phyloP scores from a whole-genome alignment of 2,329 filamentous ascomycete genomes.

The Cordyceps pruinosa region DNA sequence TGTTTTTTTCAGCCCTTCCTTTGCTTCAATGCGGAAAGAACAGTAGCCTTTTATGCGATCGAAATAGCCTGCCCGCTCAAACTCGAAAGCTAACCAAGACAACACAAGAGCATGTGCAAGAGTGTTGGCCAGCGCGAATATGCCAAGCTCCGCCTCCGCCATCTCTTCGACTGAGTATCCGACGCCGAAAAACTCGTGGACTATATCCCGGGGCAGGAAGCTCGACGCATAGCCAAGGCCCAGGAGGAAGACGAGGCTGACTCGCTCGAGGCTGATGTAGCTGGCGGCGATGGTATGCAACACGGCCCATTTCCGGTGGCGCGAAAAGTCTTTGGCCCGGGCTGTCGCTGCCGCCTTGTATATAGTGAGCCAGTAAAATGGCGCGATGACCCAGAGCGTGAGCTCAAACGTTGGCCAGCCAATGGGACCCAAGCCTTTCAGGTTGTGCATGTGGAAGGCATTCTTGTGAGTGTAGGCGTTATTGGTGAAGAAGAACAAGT shows the following conservation, averaged over 20 bases:
- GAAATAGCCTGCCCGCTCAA: background rate
- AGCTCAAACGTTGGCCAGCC: constrained; percentile 7
- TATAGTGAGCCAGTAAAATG: background rate
- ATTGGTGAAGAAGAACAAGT: background rate
- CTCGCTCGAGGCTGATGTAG: background rate
- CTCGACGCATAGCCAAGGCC: background rate
- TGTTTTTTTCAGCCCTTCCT: background rate
- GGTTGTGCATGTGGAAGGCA: background rate
- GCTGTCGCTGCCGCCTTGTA: constrained; percentile 6
- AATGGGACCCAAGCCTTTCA: background rate
- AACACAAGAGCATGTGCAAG: background rate
- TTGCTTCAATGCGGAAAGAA: background rate
- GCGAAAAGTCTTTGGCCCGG: background rate
- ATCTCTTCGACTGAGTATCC: background rate
- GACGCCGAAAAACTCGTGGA: constrained; percentile 2
- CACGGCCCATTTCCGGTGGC: constrained; percentile 4
- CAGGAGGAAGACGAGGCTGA: background rate
- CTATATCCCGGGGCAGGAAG: background rate
- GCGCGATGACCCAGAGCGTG: background rate
- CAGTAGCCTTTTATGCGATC: background rate
- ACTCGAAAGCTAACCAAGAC: background rate
- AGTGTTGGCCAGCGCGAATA: background rate
- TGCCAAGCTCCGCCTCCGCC: background rate
- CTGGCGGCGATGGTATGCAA: constrained; percentile 1
- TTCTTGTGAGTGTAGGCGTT: background rate